Conservation (phyloP, 225 moss, liverwort and hornwort genomes). For the Anthoceros angustus region DNA sequence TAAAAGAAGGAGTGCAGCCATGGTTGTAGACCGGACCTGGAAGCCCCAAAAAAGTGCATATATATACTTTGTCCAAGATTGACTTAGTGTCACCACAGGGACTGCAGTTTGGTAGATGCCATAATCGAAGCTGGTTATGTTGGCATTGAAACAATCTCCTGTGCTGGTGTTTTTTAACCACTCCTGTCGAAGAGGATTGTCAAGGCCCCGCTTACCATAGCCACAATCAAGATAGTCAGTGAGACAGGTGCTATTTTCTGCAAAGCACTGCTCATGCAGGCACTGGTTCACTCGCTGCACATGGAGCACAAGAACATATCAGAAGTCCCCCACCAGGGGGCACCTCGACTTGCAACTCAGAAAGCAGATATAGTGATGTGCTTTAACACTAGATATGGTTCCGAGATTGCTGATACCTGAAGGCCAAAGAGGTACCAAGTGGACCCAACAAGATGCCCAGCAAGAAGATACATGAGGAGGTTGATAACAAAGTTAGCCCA, state of each 20-base stretch:
- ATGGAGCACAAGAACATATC: background rate
- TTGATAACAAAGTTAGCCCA: conserved; percentile 80
- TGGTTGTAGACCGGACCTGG: conserved; percentile 24
- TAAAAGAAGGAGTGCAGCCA: background rate
- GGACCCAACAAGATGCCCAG: conserved; percentile 67
- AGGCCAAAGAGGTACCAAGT: conserved; percentile 74
- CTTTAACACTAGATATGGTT: no score
- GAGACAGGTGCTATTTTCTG: conserved; percentile 8
- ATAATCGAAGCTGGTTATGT: conserved; percentile 12
- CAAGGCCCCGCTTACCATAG: background rate
- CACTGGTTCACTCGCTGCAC: conserved; percentile 71
- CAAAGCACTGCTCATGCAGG: conserved; percentile 14
- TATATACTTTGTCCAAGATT: conserved; percentile 27
- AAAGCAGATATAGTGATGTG: conserved; percentile 4
- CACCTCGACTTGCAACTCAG: background rate
- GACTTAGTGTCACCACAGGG: conserved; percentile 21
- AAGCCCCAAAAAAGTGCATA: conserved; percentile 77
- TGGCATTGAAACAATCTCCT: background rate
- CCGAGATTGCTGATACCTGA: conserved; percentile 24
- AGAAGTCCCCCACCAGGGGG: background rate
- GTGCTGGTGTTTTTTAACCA: conserved; percentile 23
- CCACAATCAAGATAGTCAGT: conserved; percentile 47
- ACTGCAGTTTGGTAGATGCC: conserved; percentile 43
- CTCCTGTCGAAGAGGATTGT: background rate
- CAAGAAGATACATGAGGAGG: conserved; percentile 54